phyloP scores from a whole-genome alignment of 176 grass and related monocot genomes.

The Zea luxurians region DNA sequence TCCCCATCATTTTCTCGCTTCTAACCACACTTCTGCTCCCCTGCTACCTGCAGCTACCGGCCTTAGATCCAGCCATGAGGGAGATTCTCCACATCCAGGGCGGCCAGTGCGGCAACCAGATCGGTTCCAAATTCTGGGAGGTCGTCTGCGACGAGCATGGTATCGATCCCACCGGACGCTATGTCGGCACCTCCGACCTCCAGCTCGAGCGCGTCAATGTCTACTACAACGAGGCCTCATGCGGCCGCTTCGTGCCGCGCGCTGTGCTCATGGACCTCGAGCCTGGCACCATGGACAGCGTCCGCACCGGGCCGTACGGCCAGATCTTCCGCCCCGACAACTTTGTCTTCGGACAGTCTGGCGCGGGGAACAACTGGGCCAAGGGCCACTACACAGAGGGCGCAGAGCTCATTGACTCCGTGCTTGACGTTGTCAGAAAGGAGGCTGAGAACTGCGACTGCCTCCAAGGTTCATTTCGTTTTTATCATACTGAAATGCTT shows the following conservation, averaged over 20 bases:
- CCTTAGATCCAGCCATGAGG: constrained; percentile 59
- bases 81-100: constrained; percentile 89
- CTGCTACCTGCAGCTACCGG: constrained; percentile 25
- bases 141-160: constrained; percentile 81
- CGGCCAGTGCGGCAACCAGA: constrained; percentile 89
- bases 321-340: constrained; percentile 91
- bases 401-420: constrained; percentile 86
- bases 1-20: constrained; percentile 22
- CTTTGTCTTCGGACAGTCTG: constrained; percentile 80
- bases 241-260: constrained; percentile 79
- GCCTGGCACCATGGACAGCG: constrained; percentile 92
- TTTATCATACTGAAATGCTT: neutral
- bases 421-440: constrained; percentile 83
- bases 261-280: constrained; percentile 93
- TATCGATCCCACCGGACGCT: constrained; percentile 73
- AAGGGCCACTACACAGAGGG: constrained; percentile 93
- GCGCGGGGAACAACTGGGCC: constrained; percentile 88
- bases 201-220: constrained; percentile 91
- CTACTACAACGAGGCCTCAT: constrained; percentile 90
- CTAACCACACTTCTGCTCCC: constrained; percentile 12
- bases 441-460: constrained; percentile 94
- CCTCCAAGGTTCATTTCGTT: constrained; percentile 67
- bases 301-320: constrained; percentile 74
- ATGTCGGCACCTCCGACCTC: constrained; percentile 71
- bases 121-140: constrained; percentile 90